Evolutionary conservation across 768 basidiomycete genomes (phyloP), one percentile per base, ranked within the genome.

Genomic region (Hericium alpestre): DNA sequence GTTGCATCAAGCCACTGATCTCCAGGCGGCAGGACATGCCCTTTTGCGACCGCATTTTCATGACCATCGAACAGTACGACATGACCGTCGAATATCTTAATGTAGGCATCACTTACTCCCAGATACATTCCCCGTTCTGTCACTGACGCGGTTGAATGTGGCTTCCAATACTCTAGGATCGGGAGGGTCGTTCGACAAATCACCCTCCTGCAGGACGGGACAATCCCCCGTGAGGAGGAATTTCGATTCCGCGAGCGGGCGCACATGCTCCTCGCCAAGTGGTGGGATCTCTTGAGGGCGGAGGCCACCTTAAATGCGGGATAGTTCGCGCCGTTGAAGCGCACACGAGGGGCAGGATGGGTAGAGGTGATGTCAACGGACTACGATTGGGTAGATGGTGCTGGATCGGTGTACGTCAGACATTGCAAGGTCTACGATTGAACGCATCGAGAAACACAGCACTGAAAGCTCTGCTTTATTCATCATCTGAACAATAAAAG

Each of bases 111-210:
- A 56, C 58, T 55, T 57, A 7, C 16, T 51, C 38, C 51, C 40
- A 20, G 16, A 37, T 12, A 40, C 50, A 20, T n/a, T 54, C 22
- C 53, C 32, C 9, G 1, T 54, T 23, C 37, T 32, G 2, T 40
- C 23, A n/a, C n/a, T 9, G 32, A 32, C 1, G 18, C 8, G 15
- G 9, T 54, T 9, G n/a, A 25, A 39, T 16, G 27, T 38, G 18
- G 12, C 32, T 51, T 32, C 8, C 66, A 89, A 83, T 83, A 82
- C 71, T 90, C 89, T 52, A 89, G 89, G 70, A 86, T 89, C 61
- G 83, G 81, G 69, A 86, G 87, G 74, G 90, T 93, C 38, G 89
- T 93, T 87, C 87, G 89, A 64, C 87, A 90, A 70, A 88, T 93
- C 64, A 75, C 83, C 25, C 74, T 77, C 7, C 76, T 87, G 7